Conservation (phyloP, 805 yeast species). For the Kuraishia floccosa region DNA sequence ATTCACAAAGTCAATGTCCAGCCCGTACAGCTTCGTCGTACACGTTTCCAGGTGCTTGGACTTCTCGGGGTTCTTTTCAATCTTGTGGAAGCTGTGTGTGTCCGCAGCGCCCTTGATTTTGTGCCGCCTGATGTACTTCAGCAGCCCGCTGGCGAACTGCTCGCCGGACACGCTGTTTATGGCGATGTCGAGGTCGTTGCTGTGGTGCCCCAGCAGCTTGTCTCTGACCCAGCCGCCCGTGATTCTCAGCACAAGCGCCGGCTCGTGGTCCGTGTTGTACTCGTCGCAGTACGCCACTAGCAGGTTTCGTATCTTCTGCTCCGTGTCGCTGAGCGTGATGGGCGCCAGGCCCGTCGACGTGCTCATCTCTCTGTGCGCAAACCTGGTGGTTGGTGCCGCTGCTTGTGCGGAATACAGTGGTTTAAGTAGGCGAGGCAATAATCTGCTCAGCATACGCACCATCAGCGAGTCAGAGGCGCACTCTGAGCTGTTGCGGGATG, state of each 20-base stretch:
- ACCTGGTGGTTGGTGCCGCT: constrained; percentile 2
- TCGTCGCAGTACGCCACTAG: background rate
- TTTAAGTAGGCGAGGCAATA: too few relatives aligned
- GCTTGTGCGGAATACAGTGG: too few relatives aligned
- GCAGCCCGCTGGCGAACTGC: constrained; percentile 62
- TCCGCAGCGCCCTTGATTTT: constrained; percentile 4
- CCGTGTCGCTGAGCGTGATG: constrained; percentile 2
- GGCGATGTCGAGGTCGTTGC: constrained; percentile 89
- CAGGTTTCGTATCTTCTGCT: background rate
- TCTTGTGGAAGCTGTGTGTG: constrained; percentile 50
- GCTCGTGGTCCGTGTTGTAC: background rate
- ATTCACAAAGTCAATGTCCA: constrained; percentile 92
- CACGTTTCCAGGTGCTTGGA: constrained; percentile 96
- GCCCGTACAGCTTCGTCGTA: constrained; percentile 71
- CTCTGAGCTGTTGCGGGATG: background rate
- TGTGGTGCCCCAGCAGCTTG: constrained; percentile 67
- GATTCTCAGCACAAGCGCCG: background rate
- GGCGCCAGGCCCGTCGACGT: constrained; percentile 1
- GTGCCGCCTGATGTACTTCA: constrained; percentile 29
- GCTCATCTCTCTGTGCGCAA: background rate
- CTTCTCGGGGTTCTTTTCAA: constrained; percentile 88
- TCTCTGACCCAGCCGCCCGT: constrained; percentile 42
- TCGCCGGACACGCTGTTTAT: constrained; percentile 79
- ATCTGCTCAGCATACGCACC: background rate
- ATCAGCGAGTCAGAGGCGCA: background rate